Base-by-base conservation (phyloP, 352 stramenopile species). In the Pythium chondricola region DNA sequence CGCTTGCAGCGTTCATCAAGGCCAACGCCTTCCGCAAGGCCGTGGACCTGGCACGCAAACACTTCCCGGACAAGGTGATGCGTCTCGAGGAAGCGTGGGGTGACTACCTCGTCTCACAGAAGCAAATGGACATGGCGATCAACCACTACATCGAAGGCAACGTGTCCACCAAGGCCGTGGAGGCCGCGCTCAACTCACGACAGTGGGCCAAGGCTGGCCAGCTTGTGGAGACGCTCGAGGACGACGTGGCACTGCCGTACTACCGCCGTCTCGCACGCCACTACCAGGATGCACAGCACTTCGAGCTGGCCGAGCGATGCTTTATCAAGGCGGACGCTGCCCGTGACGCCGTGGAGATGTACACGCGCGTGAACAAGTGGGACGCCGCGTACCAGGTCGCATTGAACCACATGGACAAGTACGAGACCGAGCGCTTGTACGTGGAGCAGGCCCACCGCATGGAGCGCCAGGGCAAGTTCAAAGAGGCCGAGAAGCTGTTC, bases 91-190 rank as follows among this genome's bases (percentile, higher is more conserved):
- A 97, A 45, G 74, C 65, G 14, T 98, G 93, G 93, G 93, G 93
- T 30, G 92, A 98, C 60, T 97, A 92, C 58, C 65, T 98, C 4
- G 82, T 97, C 21, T 83, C 67, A 14, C 79, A 95, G 47, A 96
- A 97, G 69, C 88, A 97, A 67, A 88, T 97, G 65, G 93, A 98
- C 57, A 96, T 96, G 84, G 93, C 93, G 16, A 97, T 98, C 60
- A 97, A 97, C 63, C 92, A 98, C 63, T 98, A 96, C 68, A 97
- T 98, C 31, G 91, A 98, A 68, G 92, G 89, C 1, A 95, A 96
- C 40, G 85, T 91, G 4, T 73, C 85, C 21, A 92, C 69, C 16
- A 97, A 97, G 58, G 93, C 92, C 2, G 91, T 98, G 7, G 83
- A 97, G 38, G 90, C 93, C 3, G 89, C 89, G 25, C 66, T 98